A percentile compares a stretch with the other conserved stretches of the same genome.
These are phyloP conservation scores for Plasmodium knowlesi DNA, from an alignment of 169 alveolate genomes.

Conservation along the genomic window DNA sequence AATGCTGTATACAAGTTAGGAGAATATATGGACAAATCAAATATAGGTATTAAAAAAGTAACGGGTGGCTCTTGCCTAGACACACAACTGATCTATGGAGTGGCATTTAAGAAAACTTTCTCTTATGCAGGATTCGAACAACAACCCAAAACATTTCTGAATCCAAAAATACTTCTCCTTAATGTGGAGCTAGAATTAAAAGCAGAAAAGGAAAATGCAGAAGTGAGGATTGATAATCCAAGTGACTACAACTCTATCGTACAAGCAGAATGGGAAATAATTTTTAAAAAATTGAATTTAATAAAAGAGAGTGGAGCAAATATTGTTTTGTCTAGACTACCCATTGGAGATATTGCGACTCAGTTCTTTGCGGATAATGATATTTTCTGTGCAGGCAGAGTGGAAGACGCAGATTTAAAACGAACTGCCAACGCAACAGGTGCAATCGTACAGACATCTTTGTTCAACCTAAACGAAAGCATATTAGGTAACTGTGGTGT, in stretches of 20 bases:
- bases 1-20: constrained; percentile 96
- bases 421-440: constrained; percentile 98
- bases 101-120: constrained; percentile 98
- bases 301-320: constrained; percentile 94
- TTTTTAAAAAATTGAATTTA: constrained; percentile 94
- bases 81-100: constrained; percentile 96
- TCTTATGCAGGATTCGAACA: constrained; percentile 99
- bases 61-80: constrained; percentile 96
- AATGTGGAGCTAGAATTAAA: constrained; percentile 97
- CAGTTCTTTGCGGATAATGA: constrained; percentile 97
- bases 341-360: constrained; percentile 99
- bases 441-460: constrained; percentile 95
- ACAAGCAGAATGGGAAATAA: constrained; percentile 98
- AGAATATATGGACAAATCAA: constrained; percentile 91
- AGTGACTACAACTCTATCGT: constrained; percentile 95
- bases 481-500: constrained; percentile 96
- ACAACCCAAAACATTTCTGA: constrained; percentile 95
- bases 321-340: constrained; percentile 95
- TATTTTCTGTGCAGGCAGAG: constrained; percentile 98
- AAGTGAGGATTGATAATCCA: constrained; percentile 93
- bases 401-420: constrained; percentile 94
- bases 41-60: constrained; percentile 97
- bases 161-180: constrained; percentile 95
- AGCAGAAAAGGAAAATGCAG: constrained; percentile 99
- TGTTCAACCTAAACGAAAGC: constrained; percentile 90